Evolutionary conservation across 306 rosid species (phyloP), one percentile per base, ranked within the genome.

Genomic region (Medicago ruthenica): DNA sequence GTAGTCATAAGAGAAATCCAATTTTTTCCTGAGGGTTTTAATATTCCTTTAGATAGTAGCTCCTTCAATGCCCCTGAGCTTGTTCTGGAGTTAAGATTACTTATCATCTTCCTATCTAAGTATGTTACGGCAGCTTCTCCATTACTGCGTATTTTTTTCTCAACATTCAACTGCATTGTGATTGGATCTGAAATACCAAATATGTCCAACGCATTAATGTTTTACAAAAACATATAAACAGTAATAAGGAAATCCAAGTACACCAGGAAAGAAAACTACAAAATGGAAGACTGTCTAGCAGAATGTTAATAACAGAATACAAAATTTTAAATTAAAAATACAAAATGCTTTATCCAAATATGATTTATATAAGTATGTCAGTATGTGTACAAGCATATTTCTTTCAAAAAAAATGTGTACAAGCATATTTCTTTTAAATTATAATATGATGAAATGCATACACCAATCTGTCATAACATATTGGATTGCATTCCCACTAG

Each of bases 1-100:
- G 96, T 92, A 54, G 97, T 95, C 98, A 95, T 95, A 73, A 95
- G 96, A 83, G 97, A 90, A 73, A 92, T 95, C 75, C 96, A 92
- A 80, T 92, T 95, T 81, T 89, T 88, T 62, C 90, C 92, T 0
- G 96, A 91, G 54, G 91, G 94, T 74, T 95, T 95, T 76, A 82
- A 81, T 70, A 89, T 74, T 59, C 93, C 97, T 62, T 86, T 88
- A 76, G 88, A 85, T 75, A 94, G 80, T 81, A 94, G 86, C 69
- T 85, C 90, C 87, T 90, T 92, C 81, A 94, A 87, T 69, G 81
- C 81, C 73, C 88, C 91, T 18, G 90, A 82, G 84, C 96, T 89
- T 74, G 92, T 87, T 78, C 80, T 84, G 67, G 88, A 83, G 80
- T 94, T 94, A 70, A 94, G 90, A 53, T 79, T 83, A 80, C 97